These are phyloP conservation scores for Teunomyces cretensis DNA, from an alignment of 805 yeast species.

Conservation along the genomic window DNA sequence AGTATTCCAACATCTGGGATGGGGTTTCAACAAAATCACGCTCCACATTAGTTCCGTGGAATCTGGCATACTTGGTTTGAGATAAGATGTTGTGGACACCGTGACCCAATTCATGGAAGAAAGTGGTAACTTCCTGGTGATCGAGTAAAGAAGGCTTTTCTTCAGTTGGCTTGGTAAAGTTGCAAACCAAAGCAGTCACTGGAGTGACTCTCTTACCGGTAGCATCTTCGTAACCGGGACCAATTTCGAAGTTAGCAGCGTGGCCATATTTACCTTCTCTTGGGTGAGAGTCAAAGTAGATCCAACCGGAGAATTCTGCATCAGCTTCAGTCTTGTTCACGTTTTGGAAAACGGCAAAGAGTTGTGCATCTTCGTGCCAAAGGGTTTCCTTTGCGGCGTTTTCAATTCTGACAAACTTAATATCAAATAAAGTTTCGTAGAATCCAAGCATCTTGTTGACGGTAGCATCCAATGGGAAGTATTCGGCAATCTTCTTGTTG, in stretches of 20 bases:
- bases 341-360: constrained; percentile 71
- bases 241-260: constrained; percentile 77
- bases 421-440: constrained; percentile 67
- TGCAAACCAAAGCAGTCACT: constrained; percentile 78
- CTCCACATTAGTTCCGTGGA: constrained; percentile 75
- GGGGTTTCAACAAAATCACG: constrained; percentile 93
- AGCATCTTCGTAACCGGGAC: constrained; percentile 54
- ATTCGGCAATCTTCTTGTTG: constrained; percentile 68
- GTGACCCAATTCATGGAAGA: constrained; percentile 89
- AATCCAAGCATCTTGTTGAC: constrained; percentile 67
- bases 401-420: constrained; percentile 60
- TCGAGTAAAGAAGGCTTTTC: constrained; percentile 73
- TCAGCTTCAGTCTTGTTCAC: constrained; percentile 35
- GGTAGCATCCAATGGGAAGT: constrained; percentile 71
- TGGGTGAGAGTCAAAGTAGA: constrained; percentile 80
- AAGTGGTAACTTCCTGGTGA: constrained; percentile 77
- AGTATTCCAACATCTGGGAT: constrained; percentile 83
- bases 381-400: constrained; percentile 40
- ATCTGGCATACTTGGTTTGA: constrained; percentile 59
- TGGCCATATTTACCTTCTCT: constrained; percentile 86
- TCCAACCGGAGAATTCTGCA: constrained; percentile 66
- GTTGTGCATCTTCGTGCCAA: constrained; percentile 82
- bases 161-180: constrained; percentile 72
- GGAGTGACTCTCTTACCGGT: constrained; percentile 59
- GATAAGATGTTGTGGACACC: constrained; percentile 81